Evolutionary conservation across 345 rosid genomes (phyloP).

Genomic region (Erysimum cheiranthoides): DNA sequence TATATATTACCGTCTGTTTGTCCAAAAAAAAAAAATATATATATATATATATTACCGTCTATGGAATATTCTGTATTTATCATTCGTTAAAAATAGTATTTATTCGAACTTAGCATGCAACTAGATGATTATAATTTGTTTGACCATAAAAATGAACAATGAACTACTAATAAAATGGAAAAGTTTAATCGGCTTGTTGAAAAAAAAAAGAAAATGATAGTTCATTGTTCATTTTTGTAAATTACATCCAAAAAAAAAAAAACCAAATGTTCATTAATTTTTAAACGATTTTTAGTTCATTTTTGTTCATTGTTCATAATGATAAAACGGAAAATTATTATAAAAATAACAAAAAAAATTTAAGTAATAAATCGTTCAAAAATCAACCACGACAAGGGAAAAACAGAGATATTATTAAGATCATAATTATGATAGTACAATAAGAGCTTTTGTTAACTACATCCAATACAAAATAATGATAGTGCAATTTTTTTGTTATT

Average conservation of each 20-base stretch:
- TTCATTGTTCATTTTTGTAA: too few relatives aligned
- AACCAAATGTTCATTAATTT: too few relatives aligned
- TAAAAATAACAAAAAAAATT: too few relatives aligned
- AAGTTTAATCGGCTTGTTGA: background rate
- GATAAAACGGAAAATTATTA: too few relatives aligned
- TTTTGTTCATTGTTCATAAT: too few relatives aligned
- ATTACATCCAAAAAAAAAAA: too few relatives aligned
- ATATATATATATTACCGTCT: background rate
- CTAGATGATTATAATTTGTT: background rate
- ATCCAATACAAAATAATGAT: too few relatives aligned
- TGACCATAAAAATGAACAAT: background rate
- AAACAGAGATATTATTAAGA: background rate
- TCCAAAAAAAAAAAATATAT: too few relatives aligned
- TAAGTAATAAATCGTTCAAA: background rate
- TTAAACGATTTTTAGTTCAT: too few relatives aligned
- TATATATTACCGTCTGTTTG: background rate
- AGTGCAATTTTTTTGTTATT: background rate
- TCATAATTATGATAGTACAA: too few relatives aligned
- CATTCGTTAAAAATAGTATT: background rate
- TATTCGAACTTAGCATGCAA: background rate
- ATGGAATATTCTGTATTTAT: background rate
- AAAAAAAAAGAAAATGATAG: too few relatives aligned
- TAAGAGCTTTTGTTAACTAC: background rate
- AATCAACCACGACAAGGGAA: background rate
- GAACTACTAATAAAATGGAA: too few relatives aligned